A percentile compares a stretch with the other conserved stretches of the same genome.
These are phyloP conservation scores for Graphilbum fragrans DNA, from an alignment of 2,329 filamentous ascomycete species.

Conservation along the genomic window DNA sequence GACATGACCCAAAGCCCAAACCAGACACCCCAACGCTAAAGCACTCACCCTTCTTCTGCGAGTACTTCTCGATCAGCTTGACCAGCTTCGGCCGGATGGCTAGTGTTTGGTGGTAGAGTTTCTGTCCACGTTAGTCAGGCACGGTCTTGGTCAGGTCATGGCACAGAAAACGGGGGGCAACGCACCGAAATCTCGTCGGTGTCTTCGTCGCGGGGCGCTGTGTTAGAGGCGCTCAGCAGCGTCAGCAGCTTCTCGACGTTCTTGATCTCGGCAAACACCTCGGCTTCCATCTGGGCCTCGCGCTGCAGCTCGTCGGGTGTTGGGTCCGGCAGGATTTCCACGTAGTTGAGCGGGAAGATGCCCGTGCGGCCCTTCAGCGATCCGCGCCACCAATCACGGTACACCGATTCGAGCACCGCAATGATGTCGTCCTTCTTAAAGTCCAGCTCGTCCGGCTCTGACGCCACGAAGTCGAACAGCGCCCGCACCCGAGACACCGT, in stretches of 20 bases:
- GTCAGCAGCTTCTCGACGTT: conserved; percentile 65
- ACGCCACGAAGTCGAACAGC: conserved; percentile 87
- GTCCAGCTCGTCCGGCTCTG: conserved; percentile 85
- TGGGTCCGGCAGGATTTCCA: conserved; percentile 92
- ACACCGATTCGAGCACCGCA: conserved; percentile 91
- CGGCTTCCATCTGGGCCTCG: conserved; percentile 87
- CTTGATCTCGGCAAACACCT: conserved; percentile 54
- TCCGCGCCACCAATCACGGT: conserved; percentile 99
- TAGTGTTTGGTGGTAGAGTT: conserved; percentile 82
- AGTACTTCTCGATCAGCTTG: conserved; percentile 97
- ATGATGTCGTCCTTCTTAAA: conserved; percentile 97
- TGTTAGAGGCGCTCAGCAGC: conserved; percentile 75
- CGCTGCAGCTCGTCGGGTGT: conserved; percentile 88
- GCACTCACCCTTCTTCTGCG: conserved; percentile 81
- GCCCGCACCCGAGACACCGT: conserved; percentile 92
- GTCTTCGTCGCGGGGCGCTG: conserved; percentile 70
- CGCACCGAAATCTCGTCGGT: conserved; percentile 89
- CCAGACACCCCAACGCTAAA: no score
- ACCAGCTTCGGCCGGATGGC: conserved; percentile 94
- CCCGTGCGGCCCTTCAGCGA: conserved; percentile 88
- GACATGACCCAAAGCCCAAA: no score
- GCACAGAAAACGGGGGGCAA: conserved; percentile 1
- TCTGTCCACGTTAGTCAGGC: conserved; percentile 25
- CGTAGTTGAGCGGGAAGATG: conserved; percentile 97
- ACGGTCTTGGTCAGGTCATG: neutral